phyloP scores from a whole-genome alignment of 192 early-diverging fungal genomes.

The Coemansia erecta region DNA sequence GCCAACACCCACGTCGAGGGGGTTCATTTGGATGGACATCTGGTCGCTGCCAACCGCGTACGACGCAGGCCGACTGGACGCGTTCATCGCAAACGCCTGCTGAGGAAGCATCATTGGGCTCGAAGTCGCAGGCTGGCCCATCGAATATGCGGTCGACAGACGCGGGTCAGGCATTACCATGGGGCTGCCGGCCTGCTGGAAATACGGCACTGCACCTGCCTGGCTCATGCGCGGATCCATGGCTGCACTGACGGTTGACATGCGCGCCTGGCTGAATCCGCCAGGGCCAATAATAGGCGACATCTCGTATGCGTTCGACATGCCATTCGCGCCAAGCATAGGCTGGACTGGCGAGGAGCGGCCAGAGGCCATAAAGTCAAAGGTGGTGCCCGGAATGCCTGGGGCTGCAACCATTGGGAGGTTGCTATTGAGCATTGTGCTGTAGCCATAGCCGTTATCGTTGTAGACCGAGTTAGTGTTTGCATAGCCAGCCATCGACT shows the following conservation, averaged over 20 bases:
- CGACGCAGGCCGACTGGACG: background rate
- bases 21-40: background rate
- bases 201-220: conserved; percentile 18
- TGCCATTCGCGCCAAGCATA: conserved; percentile 13
- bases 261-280: conserved; percentile 17
- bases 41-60: conserved; percentile 3
- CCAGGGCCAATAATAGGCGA: conserved; percentile 23
- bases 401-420: conserved; percentile 17
- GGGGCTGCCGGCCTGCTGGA: conserved; percentile 13
- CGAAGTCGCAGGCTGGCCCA: background rate
- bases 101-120: conserved; percentile 11
- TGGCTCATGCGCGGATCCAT: conserved; percentile 46
- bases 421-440: conserved; percentile 34
- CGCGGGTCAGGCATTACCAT: conserved; percentile 10
- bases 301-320: conserved; percentile 46
- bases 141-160: conserved; percentile 25
- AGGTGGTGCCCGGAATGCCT: conserved; percentile 12
- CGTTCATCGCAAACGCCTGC: conserved; percentile 5
- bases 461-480: conserved; percentile 52
- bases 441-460: conserved; percentile 53
- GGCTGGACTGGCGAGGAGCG: conserved; percentile 39
- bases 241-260: conserved; percentile 12
- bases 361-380: conserved; percentile 38
- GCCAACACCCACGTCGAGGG: conserved; percentile 1
- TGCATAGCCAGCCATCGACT: conserved; percentile 51